Percentiles rank a stretch among this genome's conserved stretches.
These are phyloP conservation scores for Suillus plorans DNA, from an alignment of 768 basidiomycete species.

Conservation along the genomic window DNA sequence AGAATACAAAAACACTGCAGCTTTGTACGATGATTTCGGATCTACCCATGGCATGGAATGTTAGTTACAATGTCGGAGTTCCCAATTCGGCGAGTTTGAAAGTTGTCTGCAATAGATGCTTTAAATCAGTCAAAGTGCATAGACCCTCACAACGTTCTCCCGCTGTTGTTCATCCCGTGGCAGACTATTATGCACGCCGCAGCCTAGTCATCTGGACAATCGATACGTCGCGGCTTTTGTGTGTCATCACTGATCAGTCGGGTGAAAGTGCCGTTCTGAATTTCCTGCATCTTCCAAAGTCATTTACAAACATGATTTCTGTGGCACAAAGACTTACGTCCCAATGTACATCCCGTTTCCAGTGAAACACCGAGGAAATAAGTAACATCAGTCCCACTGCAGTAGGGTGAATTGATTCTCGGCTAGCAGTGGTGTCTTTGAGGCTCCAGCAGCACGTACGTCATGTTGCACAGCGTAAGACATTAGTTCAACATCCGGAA, in stretches of 20 bases:
- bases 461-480: not conserved
- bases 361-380: not conserved
- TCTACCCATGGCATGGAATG: slow-evolving; percentile 2
- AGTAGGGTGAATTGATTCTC: not conserved
- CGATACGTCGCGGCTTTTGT: not conserved
- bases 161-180: not conserved
- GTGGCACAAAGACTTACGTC: not conserved
- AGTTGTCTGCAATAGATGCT: not conserved
- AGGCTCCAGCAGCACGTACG: not conserved
- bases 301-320: not conserved
- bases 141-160: not conserved
- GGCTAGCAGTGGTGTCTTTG: not conserved
- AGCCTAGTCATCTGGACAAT: not conserved
- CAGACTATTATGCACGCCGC: not conserved
- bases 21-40: not conserved
- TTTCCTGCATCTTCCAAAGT: not conserved
- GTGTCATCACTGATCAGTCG: not conserved
- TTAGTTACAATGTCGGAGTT: not conserved
- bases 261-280: not conserved
- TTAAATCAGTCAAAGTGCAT: not conserved
- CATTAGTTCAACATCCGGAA: not conserved
- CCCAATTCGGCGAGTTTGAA: not conserved
- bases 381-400: not conserved
- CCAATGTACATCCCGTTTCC: not conserved
- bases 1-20: not conserved